Percentiles rank a stretch among this genome's conserved stretches.
Evolutionary conservation across 106 monocot species (phyloP).

Genomic region (Dactylorhiza incarnata): DNA sequence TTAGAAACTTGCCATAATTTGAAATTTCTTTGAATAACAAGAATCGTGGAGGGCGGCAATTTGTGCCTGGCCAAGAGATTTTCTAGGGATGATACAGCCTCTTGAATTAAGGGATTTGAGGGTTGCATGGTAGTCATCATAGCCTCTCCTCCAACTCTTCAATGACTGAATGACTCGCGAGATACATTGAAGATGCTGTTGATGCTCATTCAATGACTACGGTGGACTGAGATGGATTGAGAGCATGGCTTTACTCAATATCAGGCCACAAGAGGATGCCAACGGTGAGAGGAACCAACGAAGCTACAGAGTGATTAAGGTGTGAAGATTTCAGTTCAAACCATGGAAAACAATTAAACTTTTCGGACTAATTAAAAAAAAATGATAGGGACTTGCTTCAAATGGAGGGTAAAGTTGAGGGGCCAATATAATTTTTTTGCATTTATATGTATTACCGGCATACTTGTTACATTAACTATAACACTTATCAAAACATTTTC

Average conservation of each 20-base stretch:
- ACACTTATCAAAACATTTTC: too few species aligned
- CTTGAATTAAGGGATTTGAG: constrained; percentile 69
- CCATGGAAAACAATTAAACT: too few species aligned
- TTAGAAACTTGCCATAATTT: neutral
- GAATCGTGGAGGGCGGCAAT: neutral
- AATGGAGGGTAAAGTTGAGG: too few species aligned
- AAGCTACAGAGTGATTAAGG: too few species aligned
- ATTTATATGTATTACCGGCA: too few species aligned
- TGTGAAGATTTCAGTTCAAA: too few species aligned
- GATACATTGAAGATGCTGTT: neutral
- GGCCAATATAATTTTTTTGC: too few species aligned
- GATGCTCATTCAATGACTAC: neutral
- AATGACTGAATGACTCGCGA: neutral
- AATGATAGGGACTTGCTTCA: too few species aligned
- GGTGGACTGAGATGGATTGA: neutral
- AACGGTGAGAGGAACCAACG: too few species aligned
- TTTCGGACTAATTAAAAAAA: too few species aligned
- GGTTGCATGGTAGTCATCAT: constrained; percentile 75
- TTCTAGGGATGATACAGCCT: constrained; percentile 54
- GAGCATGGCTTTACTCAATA: neutral
- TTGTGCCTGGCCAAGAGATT: constrained; percentile 83
- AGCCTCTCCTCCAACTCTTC: constrained; percentile 4
- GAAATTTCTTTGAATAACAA: neutral
- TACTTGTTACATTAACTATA: too few species aligned
- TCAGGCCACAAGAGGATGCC: neutral